These are phyloP conservation scores for Penicillium pancosmium DNA, from an alignment of 495 filamentous ascomycete genomes.

Conservation along the genomic window DNA sequence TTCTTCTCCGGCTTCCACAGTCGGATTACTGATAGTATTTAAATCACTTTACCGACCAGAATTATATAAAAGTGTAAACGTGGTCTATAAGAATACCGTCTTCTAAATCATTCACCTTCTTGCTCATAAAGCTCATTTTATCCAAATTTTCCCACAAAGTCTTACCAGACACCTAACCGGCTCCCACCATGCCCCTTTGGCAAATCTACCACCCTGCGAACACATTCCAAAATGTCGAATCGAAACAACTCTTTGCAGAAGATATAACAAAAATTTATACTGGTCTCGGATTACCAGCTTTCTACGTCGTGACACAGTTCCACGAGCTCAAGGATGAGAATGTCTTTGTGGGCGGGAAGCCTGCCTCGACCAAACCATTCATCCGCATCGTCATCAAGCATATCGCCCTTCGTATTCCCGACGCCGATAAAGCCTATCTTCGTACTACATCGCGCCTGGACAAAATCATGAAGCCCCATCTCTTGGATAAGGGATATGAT, in stretches of 20 bases:
- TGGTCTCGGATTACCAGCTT: slow-evolving; percentile 25
- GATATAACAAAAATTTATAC: slow-evolving; percentile 34
- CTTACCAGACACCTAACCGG: too few relatives aligned
- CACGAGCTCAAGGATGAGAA: slow-evolving; percentile 9
- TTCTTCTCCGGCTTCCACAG: neutral
- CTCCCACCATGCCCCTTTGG: slow-evolving; percentile 32
- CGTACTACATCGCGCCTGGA: slow-evolving; percentile 18
- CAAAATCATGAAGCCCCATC: slow-evolving; percentile 22
- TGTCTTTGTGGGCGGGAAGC: slow-evolving; percentile 18
- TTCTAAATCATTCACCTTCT: too few relatives aligned
- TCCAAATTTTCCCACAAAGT: too few relatives aligned
- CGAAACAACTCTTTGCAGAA: slow-evolving; percentile 23
- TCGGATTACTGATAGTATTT: neutral
- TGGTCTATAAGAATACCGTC: too few relatives aligned
- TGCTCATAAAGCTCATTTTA: too few relatives aligned
- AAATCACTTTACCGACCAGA: neutral
- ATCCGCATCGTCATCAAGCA: slow-evolving; percentile 28
- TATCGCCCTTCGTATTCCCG: slow-evolving; percentile 21
- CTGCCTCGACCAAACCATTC: slow-evolving; percentile 16
- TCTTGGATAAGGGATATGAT: slow-evolving; percentile 27
- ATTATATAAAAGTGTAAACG: too few relatives aligned
- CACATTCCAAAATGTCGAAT: slow-evolving; percentile 14
- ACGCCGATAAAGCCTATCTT: slow-evolving; percentile 10
- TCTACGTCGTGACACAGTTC: slow-evolving; percentile 35
- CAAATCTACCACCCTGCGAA: slow-evolving; percentile 29